These are phyloP conservation scores for Litsea cubeba DNA, from an alignment of 164 flowering plant genomes.

Conservation along the genomic window DNA sequence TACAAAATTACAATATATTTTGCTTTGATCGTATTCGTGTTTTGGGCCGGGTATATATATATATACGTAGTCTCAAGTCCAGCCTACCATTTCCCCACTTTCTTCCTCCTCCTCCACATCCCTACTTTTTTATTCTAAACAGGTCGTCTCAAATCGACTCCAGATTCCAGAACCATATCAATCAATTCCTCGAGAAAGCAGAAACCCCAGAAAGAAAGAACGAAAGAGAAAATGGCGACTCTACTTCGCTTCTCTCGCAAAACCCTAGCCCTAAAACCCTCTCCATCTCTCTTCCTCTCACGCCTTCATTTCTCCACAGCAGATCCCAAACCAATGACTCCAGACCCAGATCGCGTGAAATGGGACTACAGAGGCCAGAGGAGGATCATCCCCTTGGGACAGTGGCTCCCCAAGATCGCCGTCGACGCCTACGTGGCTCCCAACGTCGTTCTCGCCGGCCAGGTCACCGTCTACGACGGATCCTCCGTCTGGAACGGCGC, in stretches of 20 bases:
- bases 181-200: too few relatives aligned
- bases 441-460: conserved; percentile 94
- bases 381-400: conserved; percentile 78
- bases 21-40: too few relatives aligned
- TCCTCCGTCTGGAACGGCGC: conserved; percentile 95
- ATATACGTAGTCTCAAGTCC: too few relatives aligned
- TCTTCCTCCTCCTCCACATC: too few relatives aligned
- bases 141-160: too few relatives aligned
- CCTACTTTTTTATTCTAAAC: too few relatives aligned
- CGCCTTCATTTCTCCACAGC: conserved; percentile 30
- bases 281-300: conserved; percentile 21
- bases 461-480: conserved; percentile 79
- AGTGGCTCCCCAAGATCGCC: conserved; percentile 91
- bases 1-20: too few relatives aligned
- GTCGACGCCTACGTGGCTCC: conserved; percentile 98
- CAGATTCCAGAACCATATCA: too few relatives aligned
- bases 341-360: conserved; percentile 60
- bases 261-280: conserved; percentile 21
- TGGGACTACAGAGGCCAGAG: conserved; percentile 99
- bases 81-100: too few relatives aligned
- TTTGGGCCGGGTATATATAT: too few relatives aligned
- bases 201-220: not conserved
- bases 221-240: conserved; percentile 28
- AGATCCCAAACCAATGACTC: conserved; percentile 9
- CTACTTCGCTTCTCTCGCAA: conserved; percentile 35